Base-by-base conservation (phyloP, 1,139 yeast species). In the Pneumocystis wakefieldiae region DNA sequence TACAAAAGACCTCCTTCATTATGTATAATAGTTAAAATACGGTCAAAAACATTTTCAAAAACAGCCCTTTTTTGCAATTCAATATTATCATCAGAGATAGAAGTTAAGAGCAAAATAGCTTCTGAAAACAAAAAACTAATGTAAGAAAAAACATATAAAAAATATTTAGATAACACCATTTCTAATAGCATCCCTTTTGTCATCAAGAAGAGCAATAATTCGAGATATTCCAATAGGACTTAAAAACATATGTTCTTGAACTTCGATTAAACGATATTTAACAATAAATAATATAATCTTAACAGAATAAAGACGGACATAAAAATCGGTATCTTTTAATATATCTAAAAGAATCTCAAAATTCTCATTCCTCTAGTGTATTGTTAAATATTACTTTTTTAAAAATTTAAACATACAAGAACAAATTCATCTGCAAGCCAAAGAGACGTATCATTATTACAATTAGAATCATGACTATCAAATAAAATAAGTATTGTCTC, bases 351-450 rank as follows among this genome's bases (percentile, higher is more conserved):
- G 74, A 3, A 82, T 74, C 32, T 80, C 78, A 59, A 92, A 77
- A 37, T 83, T 80, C 38, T 82, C 85, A 55, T 78, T 74, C 60
- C 74, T 73, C 70, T 92, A 53, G 7, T 53, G 14, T 32, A 38
- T 14, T 12, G 29, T 59, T 35, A 14, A 36, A 36, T 69, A 17
- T 63, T 69, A 81, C 71, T 28, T 32, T 57, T 37, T 29, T 12
- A 29, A 57, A 37, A 37, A 37, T 57, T 57, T 14, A 57, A 12
- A 57, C 32, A 57, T 37, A 19, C 59, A 57, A 88, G 94, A 1
- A 92, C 87, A 69, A 94, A 78, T 69, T 90, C 97, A 74, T 94
- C 98, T 0, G 97, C 90, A 57, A 94, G 86, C 96, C 97, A 91
- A 66, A 90, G 76, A 0, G 96, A 87, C 69, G 94, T 87, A 70